A percentile compares a stretch with the other conserved stretches of the same genome.
Conservation (phyloP, 1,139 yeast genomes). For the Candida buenavistaensis region DNA sequence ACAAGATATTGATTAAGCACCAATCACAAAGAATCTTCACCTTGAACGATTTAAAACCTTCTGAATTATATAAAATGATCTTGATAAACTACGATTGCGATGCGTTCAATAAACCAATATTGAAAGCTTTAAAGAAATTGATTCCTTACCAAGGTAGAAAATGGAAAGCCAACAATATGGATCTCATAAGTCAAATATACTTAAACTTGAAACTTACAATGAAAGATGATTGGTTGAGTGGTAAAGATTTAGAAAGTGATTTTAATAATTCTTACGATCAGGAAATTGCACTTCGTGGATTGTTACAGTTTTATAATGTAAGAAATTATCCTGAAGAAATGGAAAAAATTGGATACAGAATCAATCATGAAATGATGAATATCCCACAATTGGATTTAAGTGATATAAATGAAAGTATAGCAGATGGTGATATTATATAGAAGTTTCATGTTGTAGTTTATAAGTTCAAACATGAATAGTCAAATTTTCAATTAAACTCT, state of each 20-base stretch:
- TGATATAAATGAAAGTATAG: constrained; percentile 6
- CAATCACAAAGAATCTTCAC: constrained; percentile 55
- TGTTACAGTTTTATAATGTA: constrained; percentile 76
- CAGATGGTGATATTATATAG: constrained; percentile 13
- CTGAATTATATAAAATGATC: constrained; percentile 47
- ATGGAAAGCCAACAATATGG: constrained; percentile 95
- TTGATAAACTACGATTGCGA: constrained; percentile 56
- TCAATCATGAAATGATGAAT: constrained; percentile 22
- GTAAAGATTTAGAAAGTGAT: constrained; percentile 75
- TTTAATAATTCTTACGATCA: constrained; percentile 80
- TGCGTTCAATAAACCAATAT: constrained; percentile 65
- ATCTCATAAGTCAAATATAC: constrained; percentile 83
- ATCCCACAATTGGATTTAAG: constrained; percentile 23
- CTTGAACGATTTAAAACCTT: constrained; percentile 56
- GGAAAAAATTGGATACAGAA: constrained; percentile 55
- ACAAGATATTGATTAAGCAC: constrained; percentile 45
- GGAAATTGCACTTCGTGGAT: constrained; percentile 79
- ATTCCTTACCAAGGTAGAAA: constrained; percentile 92
- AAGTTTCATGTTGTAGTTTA: not conserved
- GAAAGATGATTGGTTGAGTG: constrained; percentile 88
- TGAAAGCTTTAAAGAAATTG: constrained; percentile 73
- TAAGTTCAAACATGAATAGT: not conserved
- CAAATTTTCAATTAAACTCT: too few relatives aligned
- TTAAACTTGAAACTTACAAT: constrained; percentile 70
- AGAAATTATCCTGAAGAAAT: constrained; percentile 54